These are phyloP conservation scores for Ascodesmis nigricans DNA, from an alignment of 495 filamentous ascomycete species.

Conservation along the genomic window DNA sequence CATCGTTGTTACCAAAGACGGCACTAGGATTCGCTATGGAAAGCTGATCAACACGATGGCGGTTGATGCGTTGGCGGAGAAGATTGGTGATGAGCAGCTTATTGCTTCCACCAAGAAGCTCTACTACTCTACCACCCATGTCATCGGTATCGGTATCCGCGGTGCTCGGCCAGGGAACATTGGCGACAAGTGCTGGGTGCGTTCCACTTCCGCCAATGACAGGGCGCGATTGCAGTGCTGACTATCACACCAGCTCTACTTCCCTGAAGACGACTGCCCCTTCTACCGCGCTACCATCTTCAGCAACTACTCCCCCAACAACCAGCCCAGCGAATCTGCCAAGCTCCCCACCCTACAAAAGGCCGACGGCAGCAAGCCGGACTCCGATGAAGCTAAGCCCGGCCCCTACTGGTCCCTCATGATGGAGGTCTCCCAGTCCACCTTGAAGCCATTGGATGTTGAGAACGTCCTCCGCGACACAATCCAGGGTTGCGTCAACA, in stretches of 20 bases:
- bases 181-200: constrained; percentile 96
- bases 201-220: constrained; percentile 9
- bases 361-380: constrained; percentile 61
- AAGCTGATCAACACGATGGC: constrained; percentile 94
- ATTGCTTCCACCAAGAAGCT: constrained; percentile 68
- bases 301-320: constrained; percentile 99
- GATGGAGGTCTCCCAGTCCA: constrained; percentile 92
- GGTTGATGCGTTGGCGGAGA: constrained; percentile 69
- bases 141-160: constrained; percentile 88
- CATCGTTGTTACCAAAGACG: constrained; percentile 59
- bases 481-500: constrained; percentile 94
- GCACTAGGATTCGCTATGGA: constrained; percentile 74
- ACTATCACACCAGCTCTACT: constrained; percentile 49
- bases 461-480: constrained; percentile 64
- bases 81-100: constrained; percentile 70
- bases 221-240: background rate
- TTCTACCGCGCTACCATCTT: constrained; percentile 99
- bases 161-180: constrained; percentile 85
- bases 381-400: constrained; percentile 41
- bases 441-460: constrained; percentile 78
- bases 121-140: constrained; percentile 93
- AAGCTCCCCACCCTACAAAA: constrained; percentile 75
- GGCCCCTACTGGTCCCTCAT: constrained; percentile 99
- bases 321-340: constrained; percentile 62
- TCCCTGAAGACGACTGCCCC: constrained; percentile 95